Conservation (phyloP, 441 rosid genomes). For the Erysimum pusillum region DNA sequence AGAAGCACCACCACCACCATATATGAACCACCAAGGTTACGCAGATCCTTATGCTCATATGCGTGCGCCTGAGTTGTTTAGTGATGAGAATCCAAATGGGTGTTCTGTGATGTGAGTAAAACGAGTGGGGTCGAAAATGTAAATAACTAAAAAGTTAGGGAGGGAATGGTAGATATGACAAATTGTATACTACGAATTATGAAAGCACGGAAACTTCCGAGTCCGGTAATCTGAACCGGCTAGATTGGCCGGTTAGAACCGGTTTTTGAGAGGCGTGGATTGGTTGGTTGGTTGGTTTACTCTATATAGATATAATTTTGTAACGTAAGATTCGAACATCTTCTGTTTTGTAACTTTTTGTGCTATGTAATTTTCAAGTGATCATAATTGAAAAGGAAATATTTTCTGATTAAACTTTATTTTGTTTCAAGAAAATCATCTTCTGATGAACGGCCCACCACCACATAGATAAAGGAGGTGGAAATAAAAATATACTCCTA, state of each 20-base stretch:
- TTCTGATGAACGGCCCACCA: background rate
- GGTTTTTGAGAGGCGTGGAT: constrained; percentile 46
- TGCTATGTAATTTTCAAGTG: constrained; percentile 36
- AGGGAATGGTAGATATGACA: constrained; percentile 33
- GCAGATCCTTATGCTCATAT: constrained; percentile 47
- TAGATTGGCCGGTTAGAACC: constrained; percentile 39
- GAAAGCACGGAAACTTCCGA: constrained; percentile 32
- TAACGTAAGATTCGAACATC: background rate
- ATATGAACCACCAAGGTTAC: constrained; percentile 45
- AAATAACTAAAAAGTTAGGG: constrained; percentile 45
- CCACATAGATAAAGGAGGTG: background rate
- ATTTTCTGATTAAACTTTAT: background rate
- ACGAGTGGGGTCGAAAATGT: constrained; percentile 20
- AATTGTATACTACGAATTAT: constrained; percentile 1
- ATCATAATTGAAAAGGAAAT: background rate
- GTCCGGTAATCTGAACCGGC: constrained; percentile 48
- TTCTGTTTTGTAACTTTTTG: background rate
- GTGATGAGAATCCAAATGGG: constrained; percentile 69
- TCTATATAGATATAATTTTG: background rate
- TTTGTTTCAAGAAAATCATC: background rate
- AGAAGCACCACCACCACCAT: constrained; percentile 31
- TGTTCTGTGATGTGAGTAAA: constrained; percentile 61
- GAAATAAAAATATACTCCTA: background rate
- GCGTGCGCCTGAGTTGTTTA: constrained; percentile 63
- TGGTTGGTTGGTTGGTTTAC: constrained; percentile 37